Evolutionary conservation across 2,329 filamentous ascomycete species (phyloP).

Genomic region (Colletotrichum sojae): DNA sequence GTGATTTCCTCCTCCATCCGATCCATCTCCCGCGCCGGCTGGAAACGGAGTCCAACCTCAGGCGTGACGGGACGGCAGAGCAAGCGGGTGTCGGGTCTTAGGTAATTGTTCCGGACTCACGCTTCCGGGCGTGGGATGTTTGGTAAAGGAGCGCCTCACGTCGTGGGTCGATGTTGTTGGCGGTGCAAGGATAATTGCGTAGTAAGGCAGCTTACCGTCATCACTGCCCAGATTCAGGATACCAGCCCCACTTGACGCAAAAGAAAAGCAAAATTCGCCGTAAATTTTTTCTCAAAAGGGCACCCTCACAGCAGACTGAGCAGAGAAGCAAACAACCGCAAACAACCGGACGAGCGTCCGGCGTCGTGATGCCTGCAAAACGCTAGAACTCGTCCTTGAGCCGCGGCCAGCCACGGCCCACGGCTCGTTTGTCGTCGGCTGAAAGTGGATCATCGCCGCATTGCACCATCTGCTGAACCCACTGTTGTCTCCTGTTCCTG

Average conservation of each 20-base stretch:
- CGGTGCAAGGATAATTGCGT: too few relatives aligned
- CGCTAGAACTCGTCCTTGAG: background rate
- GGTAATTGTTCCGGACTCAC: conserved; percentile 26
- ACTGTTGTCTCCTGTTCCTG: conserved; percentile 29
- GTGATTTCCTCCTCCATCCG: background rate
- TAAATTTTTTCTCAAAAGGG: conserved; percentile 19
- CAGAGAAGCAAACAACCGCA: background rate
- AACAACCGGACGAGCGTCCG: too few relatives aligned
- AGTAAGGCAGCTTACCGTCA: background rate
- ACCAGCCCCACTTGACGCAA: conserved; percentile 17
- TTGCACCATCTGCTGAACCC: conserved; percentile 24
- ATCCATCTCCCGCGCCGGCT: conserved; percentile 15
- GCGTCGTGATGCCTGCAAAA: conserved; percentile 3
- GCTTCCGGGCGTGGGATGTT: conserved; percentile 30
- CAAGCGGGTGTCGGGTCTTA: conserved; percentile 20
- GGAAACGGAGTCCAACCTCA: conserved; percentile 10
- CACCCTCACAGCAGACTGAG: conserved; percentile 1
- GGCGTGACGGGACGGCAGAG: conserved; percentile 10
- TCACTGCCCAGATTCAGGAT: background rate
- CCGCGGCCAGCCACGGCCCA: conserved; percentile 21
- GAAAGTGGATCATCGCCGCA: conserved; percentile 36
- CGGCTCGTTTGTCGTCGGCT: conserved; percentile 41
- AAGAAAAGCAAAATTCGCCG: conserved; percentile 3
- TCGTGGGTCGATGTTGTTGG: conserved; percentile 11
- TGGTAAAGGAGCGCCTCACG: background rate